Percentiles rank a stretch among this genome's conserved stretches.
phyloP scores from a whole-genome alignment of 73 alveolate genomes.

The Effrenium voratum region DNA sequence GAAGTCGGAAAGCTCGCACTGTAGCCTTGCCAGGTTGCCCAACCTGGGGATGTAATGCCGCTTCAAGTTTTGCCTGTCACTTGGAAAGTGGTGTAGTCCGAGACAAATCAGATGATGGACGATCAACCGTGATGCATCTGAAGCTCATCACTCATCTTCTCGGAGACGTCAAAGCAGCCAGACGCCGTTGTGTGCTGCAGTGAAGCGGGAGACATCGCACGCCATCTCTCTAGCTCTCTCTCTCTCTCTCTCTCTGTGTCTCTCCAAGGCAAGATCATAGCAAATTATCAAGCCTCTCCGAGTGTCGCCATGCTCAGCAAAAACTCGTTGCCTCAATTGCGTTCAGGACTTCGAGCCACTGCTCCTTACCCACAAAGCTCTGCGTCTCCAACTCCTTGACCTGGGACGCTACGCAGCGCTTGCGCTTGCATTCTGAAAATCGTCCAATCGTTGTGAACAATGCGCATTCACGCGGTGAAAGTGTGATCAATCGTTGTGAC shows the following conservation, averaged over 20 bases:
- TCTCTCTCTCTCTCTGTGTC: not conserved
- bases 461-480: too few relatives aligned
- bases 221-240: not conserved
- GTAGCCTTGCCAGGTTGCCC: too few relatives aligned
- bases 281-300: too few relatives aligned
- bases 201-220: not conserved
- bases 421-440: too few relatives aligned
- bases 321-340: conserved; percentile 20
- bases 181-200: conserved; percentile 30
- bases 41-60: too few relatives aligned
- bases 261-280: too few relatives aligned
- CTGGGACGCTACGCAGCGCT: not conserved
- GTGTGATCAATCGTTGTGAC: too few relatives aligned
- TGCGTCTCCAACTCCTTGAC: not conserved
- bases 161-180: conserved; percentile 49
- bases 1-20: too few relatives aligned
- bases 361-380: not conserved
- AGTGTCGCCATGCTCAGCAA: too few relatives aligned
- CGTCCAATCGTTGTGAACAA: too few relatives aligned
- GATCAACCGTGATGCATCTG: not conserved
- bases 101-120: not conserved
- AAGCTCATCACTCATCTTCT: not conserved
- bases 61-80: too few relatives aligned
- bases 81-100: too few relatives aligned
- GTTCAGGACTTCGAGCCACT: conserved; percentile 37